A percentile compares a stretch with the other conserved stretches of the same genome.
Evolutionary conservation across 2,329 filamentous ascomycete species (phyloP).

Genomic region (Botrytis cinerea): DNA sequence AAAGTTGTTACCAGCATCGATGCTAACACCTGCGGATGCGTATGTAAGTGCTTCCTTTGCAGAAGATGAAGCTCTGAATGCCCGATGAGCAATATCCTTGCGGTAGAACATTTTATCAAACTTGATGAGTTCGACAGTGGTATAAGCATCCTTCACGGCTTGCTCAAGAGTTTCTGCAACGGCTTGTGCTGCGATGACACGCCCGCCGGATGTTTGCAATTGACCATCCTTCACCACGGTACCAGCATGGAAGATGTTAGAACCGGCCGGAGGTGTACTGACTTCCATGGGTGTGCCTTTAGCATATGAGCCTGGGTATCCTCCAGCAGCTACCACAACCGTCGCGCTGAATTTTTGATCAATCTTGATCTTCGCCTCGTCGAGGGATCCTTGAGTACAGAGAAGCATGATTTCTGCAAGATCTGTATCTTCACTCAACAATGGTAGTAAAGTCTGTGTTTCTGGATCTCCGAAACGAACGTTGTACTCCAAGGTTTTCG

Average conservation of each 20-base stretch:
- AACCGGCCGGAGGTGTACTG: conserved; percentile 50
- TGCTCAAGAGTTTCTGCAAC: conserved; percentile 73
- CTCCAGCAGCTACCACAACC: conserved; percentile 89
- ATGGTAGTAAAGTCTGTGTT: conserved; percentile 80
- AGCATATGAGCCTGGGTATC: conserved; percentile 83
- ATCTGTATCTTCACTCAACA: conserved; percentile 77
- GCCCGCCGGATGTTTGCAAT: conserved; percentile 78
- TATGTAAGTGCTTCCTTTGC: conserved; percentile 71
- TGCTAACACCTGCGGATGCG: conserved; percentile 88
- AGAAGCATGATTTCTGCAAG: conserved; percentile 87
- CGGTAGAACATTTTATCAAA: conserved; percentile 65
- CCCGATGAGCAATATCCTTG: conserved; percentile 85
- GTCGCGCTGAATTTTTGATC: conserved; percentile 77
- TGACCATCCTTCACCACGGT: conserved; percentile 66
- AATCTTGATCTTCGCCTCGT: conserved; percentile 67
- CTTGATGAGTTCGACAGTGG: conserved; percentile 74
- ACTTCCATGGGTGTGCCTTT: conserved; percentile 70
- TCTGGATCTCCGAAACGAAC: conserved; percentile 92
- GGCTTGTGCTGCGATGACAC: conserved; percentile 91
- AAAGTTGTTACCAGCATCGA: conserved; percentile 90
- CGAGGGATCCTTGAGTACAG: conserved; percentile 74
- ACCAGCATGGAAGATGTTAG: conserved; percentile 89
- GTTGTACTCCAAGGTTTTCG: conserved; percentile 89
- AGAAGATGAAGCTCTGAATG: conserved; percentile 52
- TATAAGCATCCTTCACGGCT: conserved; percentile 86